Percentiles rank a stretch among this genome's conserved stretches.
Conservation (phyloP, 2,329 filamentous ascomycete species). For the Diaporthe sp. region DNA sequence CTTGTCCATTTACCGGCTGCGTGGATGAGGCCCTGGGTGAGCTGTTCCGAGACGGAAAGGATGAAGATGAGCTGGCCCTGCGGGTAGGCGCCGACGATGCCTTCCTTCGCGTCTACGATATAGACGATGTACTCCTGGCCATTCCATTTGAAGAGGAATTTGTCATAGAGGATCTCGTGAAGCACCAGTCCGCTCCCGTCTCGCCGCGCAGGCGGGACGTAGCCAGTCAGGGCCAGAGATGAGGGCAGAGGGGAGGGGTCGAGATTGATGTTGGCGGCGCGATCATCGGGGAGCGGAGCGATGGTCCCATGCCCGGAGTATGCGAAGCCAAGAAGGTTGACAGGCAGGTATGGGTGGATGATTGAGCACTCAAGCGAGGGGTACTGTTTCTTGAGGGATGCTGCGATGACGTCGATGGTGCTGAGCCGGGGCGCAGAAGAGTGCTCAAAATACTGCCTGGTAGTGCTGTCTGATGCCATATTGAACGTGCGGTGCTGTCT, state of each 20-base stretch:
- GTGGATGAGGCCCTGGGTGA: slow-evolving; percentile 52
- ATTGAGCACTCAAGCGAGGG: slow-evolving; percentile 59
- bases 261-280: slow-evolving; percentile 29
- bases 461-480: slow-evolving; percentile 40
- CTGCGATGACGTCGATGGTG: slow-evolving; percentile 59
- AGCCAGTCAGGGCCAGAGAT: slow-evolving; percentile 56
- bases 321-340: slow-evolving; percentile 60
- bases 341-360: slow-evolving; percentile 47
- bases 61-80: slow-evolving; percentile 21
- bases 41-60: slow-evolving; percentile 14
- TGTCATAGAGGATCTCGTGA: slow-evolving; percentile 54
- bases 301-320: slow-evolving; percentile 55
- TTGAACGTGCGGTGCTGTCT: background rate
- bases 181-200: slow-evolving; percentile 55
- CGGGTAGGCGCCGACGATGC: slow-evolving; percentile 24
- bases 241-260: slow-evolving; percentile 47
- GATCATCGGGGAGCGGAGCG: slow-evolving; percentile 48
- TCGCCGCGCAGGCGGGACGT: slow-evolving; percentile 57
- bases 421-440: slow-evolving; percentile 56
- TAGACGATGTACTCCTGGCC: slow-evolving; percentile 60
- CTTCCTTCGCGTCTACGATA: slow-evolving; percentile 51
- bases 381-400: slow-evolving; percentile 58
- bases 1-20: slow-evolving; percentile 68
- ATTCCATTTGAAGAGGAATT: slow-evolving; percentile 60
- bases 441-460: slow-evolving; percentile 56